phyloP scores from a whole-genome alignment of 2,329 filamentous ascomycete species.

The Pseudocercospora fijiensis region DNA sequence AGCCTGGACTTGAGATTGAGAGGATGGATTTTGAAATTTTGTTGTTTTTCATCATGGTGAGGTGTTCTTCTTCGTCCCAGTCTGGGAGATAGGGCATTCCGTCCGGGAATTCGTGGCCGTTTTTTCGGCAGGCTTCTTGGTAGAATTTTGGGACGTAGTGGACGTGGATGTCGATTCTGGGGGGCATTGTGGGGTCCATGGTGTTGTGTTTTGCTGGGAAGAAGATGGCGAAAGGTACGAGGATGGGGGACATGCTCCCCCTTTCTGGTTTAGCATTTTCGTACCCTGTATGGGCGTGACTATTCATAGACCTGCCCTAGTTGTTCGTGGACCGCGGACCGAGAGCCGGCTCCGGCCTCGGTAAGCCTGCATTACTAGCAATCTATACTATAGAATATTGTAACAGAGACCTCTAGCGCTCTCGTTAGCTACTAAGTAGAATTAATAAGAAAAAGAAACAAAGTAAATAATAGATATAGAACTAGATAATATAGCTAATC shows the following conservation, averaged over 20 bases:
- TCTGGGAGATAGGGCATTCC: conserved; percentile 48
- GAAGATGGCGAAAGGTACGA: too few species aligned
- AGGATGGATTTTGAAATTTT: conserved; percentile 55
- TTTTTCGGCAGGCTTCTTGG: conserved; percentile 41
- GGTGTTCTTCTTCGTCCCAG: conserved; percentile 51
- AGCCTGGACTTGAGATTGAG: conserved; percentile 56
- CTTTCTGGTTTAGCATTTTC: too few species aligned
- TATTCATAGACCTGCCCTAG: too few species aligned
- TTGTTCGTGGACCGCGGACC: not conserved
- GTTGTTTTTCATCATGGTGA: conserved; percentile 52
- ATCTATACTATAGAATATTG: too few species aligned
- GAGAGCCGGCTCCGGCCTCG: too few species aligned
- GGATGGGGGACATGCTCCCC: too few species aligned
- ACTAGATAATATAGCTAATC: too few species aligned
- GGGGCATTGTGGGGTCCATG: conserved; percentile 23
- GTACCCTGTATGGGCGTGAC: too few species aligned
- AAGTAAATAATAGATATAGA: too few species aligned
- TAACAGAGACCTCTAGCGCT: too few species aligned
- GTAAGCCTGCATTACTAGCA: not conserved
- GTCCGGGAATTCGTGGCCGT: conserved; percentile 48
- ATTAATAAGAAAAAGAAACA: too few species aligned
- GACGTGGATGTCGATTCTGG: conserved; percentile 50
- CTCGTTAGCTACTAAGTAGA: too few species aligned
- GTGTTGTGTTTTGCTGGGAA: not conserved
- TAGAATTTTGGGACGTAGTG: conserved; percentile 50